phyloP scores from a whole-genome alignment of 805 yeast species.

The Myxozyma vanderwaltii region DNA sequence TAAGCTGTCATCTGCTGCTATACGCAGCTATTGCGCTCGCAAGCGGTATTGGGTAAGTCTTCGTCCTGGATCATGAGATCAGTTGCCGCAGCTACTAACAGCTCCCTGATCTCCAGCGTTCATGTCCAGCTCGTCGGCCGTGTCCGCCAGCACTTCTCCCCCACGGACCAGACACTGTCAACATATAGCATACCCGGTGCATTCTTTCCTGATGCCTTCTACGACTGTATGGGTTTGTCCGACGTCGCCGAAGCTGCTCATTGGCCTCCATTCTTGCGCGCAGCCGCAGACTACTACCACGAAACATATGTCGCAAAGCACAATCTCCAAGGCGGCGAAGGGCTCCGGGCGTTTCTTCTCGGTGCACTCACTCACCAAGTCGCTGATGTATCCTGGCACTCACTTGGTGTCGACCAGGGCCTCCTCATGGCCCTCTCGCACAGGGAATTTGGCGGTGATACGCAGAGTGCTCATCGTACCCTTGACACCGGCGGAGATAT shows the following conservation, averaged over 20 bases:
- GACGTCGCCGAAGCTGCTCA: constrained; percentile 64
- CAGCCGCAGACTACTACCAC: constrained; percentile 51
- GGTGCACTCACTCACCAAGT: constrained; percentile 67
- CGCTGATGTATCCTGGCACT: constrained; percentile 70
- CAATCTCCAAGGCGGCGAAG: constrained; percentile 38
- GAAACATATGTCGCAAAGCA: constrained; percentile 38
- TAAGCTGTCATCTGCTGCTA: neutral
- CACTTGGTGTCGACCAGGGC: constrained; percentile 57
- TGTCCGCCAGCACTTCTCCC: constrained; percentile 42
- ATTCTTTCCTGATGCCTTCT: constrained; percentile 70
- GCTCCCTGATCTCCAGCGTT: constrained; percentile 35
- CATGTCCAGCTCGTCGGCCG: constrained; percentile 47
- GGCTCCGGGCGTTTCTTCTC: constrained; percentile 56
- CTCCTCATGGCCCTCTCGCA: constrained; percentile 53
- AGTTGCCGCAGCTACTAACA: neutral
- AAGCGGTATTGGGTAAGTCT: constrained; percentile 15
- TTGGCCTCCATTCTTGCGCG: constrained; percentile 66
- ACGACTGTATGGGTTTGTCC: constrained; percentile 56
- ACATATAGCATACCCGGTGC: constrained; percentile 57
- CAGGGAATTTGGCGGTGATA: constrained; percentile 58
- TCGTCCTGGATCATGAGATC: neutral
- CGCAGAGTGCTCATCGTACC: constrained; percentile 52
- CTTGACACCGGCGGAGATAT: constrained; percentile 70
- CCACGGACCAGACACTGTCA: constrained; percentile 39
- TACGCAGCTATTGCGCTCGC: neutral